A percentile compares a stretch with the other conserved stretches of the same genome.
These are phyloP conservation scores for Sporothrix protearum DNA, from an alignment of 2,329 filamentous ascomycete species.

Conservation along the genomic window DNA sequence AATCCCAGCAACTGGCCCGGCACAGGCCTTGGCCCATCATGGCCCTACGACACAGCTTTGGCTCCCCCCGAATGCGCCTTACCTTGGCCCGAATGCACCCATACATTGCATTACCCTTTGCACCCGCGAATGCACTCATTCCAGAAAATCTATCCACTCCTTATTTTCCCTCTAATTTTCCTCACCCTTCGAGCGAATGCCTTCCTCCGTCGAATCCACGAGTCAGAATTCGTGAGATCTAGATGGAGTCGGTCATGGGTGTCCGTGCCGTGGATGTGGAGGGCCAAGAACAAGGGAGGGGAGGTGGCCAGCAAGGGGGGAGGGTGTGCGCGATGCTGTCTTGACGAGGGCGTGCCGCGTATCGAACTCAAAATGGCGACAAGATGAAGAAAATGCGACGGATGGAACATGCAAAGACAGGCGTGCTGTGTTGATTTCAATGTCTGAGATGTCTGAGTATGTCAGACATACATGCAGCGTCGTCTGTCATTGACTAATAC, in stretches of 20 bases:
- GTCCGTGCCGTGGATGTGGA: neutral
- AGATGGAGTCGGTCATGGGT: conserved; percentile 1
- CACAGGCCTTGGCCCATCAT: neutral
- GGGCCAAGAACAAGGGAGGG: neutral
- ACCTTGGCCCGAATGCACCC: neutral
- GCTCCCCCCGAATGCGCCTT: neutral
- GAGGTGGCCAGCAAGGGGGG: neutral
- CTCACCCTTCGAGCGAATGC: neutral
- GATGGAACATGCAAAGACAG: neutral
- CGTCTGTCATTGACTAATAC: too few species aligned
- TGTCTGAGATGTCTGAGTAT: too few species aligned
- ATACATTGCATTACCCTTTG: too few species aligned
- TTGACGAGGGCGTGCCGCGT: too few species aligned
- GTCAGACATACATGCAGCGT: too few species aligned
- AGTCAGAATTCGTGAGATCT: conserved; percentile 9
- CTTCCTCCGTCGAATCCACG: neutral
- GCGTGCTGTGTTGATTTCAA: too few species aligned
- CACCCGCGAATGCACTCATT: neutral
- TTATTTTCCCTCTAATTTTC: neutral
- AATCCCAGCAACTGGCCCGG: too few species aligned
- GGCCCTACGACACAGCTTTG: neutral
- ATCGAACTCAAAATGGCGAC: neutral
- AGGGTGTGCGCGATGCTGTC: neutral
- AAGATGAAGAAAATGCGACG: neutral
- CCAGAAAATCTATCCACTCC: neutral